These are phyloP conservation scores for Penicillium paradoxum DNA, from an alignment of 495 filamentous ascomycete genomes.

Conservation along the genomic window DNA sequence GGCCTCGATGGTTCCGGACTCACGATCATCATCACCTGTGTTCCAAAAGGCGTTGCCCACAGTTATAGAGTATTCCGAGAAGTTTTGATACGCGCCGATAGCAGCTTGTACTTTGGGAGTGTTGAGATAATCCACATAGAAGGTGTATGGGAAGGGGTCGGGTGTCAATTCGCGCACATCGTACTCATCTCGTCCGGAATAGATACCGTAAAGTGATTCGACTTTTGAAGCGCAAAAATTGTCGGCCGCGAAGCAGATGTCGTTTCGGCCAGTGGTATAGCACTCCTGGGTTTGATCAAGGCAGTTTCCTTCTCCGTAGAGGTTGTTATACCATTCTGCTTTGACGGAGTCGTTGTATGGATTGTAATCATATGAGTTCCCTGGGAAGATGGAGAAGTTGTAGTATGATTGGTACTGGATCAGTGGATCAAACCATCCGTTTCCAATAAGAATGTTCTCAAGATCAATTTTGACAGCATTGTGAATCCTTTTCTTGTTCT, in stretches of 20 bases:
- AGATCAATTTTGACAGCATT: conserved; percentile 47
- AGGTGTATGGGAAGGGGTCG: conserved; percentile 57
- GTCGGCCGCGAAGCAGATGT: conserved; percentile 47
- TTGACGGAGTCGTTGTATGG: conserved; percentile 45
- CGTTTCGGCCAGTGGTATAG: conserved; percentile 37
- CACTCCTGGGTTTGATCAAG: conserved; percentile 50
- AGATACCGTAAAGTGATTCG: conserved; percentile 48
- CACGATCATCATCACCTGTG: conserved; percentile 55
- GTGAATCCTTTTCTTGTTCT: conserved; percentile 26
- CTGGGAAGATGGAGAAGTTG: conserved; percentile 52
- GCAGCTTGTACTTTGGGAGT: conserved; percentile 49
- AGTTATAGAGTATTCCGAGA: conserved; percentile 40
- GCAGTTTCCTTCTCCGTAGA: conserved; percentile 61
- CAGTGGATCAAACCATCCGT: conserved; percentile 56
- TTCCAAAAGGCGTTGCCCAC: conserved; percentile 47
- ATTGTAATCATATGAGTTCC: conserved; percentile 57
- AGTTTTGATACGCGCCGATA: conserved; percentile 57
- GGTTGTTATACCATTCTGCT: conserved; percentile 52
- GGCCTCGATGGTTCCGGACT: conserved; percentile 46
- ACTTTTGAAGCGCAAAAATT: conserved; percentile 52
- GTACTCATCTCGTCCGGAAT: conserved; percentile 54
- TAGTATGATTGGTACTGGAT: conserved; percentile 61
- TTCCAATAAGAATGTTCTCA: conserved; percentile 53
- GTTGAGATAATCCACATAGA: conserved; percentile 58
- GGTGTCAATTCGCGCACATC: conserved; percentile 53